Evolutionary conservation across 2,329 filamentous ascomycete genomes (phyloP).

Genomic region (Zelopaecilomyces penicillatus): DNA sequence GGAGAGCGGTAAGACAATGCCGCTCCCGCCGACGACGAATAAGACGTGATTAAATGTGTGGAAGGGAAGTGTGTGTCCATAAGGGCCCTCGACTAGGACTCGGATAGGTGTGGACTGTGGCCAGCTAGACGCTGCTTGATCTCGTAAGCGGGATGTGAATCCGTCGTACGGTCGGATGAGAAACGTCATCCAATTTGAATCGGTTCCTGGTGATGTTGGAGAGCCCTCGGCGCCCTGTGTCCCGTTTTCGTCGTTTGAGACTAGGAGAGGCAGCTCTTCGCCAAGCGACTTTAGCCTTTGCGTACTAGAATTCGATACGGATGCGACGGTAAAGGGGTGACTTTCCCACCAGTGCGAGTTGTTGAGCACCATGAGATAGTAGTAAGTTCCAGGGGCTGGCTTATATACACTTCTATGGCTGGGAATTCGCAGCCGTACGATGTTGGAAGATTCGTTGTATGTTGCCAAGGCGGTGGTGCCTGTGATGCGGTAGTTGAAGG

Average conservation of each 20-base stretch:
- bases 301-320: constrained; percentile 13
- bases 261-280: constrained; percentile 27
- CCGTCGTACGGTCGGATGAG: constrained; percentile 38
- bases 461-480: constrained; percentile 25
- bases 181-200: constrained; percentile 26
- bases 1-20: constrained; percentile 34
- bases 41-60: constrained; percentile 30
- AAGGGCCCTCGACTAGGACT: constrained; percentile 37
- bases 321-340: constrained; percentile 41
- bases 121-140: constrained; percentile 18
- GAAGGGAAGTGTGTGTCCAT: constrained; percentile 32
- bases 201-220: not conserved
- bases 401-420: constrained; percentile 24
- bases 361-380: constrained; percentile 36
- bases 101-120: constrained; percentile 20
- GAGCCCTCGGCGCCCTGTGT: not conserved
- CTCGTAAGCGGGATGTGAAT: constrained; percentile 31
- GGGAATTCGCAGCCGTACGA: constrained; percentile 33
- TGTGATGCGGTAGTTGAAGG: constrained; percentile 31
- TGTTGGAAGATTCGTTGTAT: constrained; percentile 31
- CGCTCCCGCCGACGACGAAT: constrained; percentile 38
- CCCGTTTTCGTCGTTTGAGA: not conserved
- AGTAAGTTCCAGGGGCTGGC: constrained; percentile 34
- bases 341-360: constrained; percentile 37
- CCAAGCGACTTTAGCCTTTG: constrained; percentile 13